These are phyloP conservation scores for Arthonia radiata DNA, from an alignment of 495 filamentous ascomycete species.

Conservation along the genomic window DNA sequence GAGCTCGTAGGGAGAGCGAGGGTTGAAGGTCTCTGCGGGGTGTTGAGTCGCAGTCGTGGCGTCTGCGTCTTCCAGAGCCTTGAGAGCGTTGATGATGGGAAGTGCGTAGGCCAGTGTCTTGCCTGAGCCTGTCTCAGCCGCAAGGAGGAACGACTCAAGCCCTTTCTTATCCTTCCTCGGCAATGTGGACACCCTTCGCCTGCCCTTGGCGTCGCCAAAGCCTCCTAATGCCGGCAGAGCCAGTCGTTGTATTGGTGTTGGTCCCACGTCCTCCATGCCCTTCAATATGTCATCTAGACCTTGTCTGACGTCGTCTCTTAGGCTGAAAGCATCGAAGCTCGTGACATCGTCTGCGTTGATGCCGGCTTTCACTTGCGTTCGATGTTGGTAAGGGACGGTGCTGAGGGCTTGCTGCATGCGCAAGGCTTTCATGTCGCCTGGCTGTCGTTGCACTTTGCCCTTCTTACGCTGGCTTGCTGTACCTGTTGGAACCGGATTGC, in stretches of 20 bases:
- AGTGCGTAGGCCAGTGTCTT: slow-evolving; percentile 86
- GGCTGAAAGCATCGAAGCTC: slow-evolving; percentile 56
- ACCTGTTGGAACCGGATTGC: slow-evolving; percentile 11
- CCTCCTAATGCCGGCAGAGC: slow-evolving; percentile 61
- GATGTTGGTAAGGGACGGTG: slow-evolving; percentile 44
- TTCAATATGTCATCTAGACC: slow-evolving; percentile 48
- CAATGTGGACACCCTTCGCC: slow-evolving; percentile 10
- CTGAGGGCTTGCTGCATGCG: slow-evolving; percentile 77
- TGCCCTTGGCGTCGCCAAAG: slow-evolving; percentile 17
- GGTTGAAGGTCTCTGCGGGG: slow-evolving; percentile 24
- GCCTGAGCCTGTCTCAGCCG: slow-evolving; percentile 89
- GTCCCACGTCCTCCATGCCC: slow-evolving; percentile 41
- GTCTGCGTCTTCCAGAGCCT: slow-evolving; percentile 45
- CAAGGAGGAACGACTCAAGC: slow-evolving; percentile 38
- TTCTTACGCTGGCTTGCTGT: slow-evolving; percentile 13
- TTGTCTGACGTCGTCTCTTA: slow-evolving; percentile 48
- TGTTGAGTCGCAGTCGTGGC: slow-evolving; percentile 16
- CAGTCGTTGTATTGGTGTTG: slow-evolving; percentile 70
- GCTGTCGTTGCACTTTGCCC: slow-evolving; percentile 11
- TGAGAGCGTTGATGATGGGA: slow-evolving; percentile 59
- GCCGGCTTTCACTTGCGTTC: slow-evolving; percentile 39
- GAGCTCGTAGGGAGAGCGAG: slow-evolving; percentile 20
- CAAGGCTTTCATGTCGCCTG: slow-evolving; percentile 50
- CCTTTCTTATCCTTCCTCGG: slow-evolving; percentile 10
- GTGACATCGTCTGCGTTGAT: slow-evolving; percentile 42